A percentile compares a stretch with the other conserved stretches of the same genome.
Evolutionary conservation across 495 filamentous ascomycete genomes (phyloP).

Genomic region (Lineolata rhizophorae): DNA sequence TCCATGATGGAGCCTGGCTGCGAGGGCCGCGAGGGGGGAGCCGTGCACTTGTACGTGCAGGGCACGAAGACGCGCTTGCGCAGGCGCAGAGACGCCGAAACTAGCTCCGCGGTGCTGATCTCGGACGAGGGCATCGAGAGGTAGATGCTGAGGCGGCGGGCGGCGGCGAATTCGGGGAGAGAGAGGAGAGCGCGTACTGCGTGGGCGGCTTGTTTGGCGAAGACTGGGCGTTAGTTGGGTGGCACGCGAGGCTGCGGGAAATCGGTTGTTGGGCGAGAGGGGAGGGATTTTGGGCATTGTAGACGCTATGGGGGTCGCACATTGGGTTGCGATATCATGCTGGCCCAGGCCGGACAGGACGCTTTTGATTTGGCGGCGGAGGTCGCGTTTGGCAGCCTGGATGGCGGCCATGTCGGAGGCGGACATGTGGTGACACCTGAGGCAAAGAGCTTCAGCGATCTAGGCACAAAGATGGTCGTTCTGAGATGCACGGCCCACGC

Average conservation of each 20-base stretch:
- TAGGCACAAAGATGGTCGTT: too few relatives aligned
- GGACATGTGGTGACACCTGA: background rate
- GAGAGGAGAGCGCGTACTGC: conserved; percentile 36
- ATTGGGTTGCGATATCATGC: conserved; percentile 39
- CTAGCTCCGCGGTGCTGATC: conserved; percentile 57
- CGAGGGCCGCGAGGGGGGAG: conserved; percentile 14
- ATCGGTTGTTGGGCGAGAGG: too few relatives aligned
- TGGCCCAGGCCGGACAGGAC: conserved; percentile 32
- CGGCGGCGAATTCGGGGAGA: conserved; percentile 42
- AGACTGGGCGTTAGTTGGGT: conserved; percentile 1
- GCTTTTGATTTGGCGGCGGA: conserved; percentile 46
- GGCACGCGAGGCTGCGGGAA: conserved; percentile 4
- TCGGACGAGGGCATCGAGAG: conserved; percentile 80
- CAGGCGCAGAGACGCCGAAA: conserved; percentile 49
- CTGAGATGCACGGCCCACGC: too few relatives aligned
- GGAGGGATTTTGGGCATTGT: too few relatives aligned
- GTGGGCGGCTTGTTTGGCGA: conserved; percentile 32
- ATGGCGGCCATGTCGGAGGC: conserved; percentile 24
- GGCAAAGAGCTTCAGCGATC: too few relatives aligned
- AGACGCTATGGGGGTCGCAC: too few relatives aligned
- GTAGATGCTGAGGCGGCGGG: conserved; percentile 61
- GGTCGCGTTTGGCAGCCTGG: conserved; percentile 46
- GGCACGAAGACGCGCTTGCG: conserved; percentile 84
- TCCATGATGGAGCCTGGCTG: conserved; percentile 53
- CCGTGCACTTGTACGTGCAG: conserved; percentile 46